Percentiles rank a stretch among this genome's conserved stretches.
These are phyloP conservation scores for Rhodotorula paludigena DNA, from an alignment of 768 basidiomycete species.

Conservation along the genomic window DNA sequence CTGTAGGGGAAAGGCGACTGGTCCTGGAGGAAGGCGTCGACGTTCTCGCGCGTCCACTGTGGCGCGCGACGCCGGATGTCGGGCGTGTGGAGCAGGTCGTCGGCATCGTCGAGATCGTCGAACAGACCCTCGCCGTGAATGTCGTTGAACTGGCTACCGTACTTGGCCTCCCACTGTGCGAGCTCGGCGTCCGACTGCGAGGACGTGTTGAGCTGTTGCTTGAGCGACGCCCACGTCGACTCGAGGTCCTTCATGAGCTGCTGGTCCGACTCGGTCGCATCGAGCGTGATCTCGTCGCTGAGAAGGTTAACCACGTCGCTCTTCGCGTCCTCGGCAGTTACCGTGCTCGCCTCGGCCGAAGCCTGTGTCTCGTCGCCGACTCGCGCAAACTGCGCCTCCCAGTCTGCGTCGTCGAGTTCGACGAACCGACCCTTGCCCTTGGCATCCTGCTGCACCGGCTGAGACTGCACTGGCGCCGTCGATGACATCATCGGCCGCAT, in stretches of 20 bases:
- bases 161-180: slow-evolving; percentile 45
- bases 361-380: not conserved
- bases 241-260: slow-evolving; percentile 40
- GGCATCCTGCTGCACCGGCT: not conserved
- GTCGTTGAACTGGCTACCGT: slow-evolving; percentile 43
- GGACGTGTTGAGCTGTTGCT: slow-evolving; percentile 19
- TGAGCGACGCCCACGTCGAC: slow-evolving; percentile 37
- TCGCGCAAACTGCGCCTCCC: slow-evolving; percentile 42
- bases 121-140: slow-evolving; percentile 35
- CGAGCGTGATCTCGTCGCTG: slow-evolving; percentile 28
- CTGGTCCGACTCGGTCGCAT: slow-evolving; percentile 33
- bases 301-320: slow-evolving; percentile 24
- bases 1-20: slow-evolving; percentile 42
- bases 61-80: not conserved
- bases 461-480: not conserved
- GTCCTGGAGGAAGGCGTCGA: slow-evolving; percentile 37
- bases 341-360: not conserved
- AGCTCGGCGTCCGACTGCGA: slow-evolving; percentile 31
- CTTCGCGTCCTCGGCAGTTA: not conserved
- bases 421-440: slow-evolving; percentile 66
- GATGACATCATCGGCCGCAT: not conserved
- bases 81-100: slow-evolving; percentile 14
- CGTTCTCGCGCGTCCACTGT: slow-evolving; percentile 37
- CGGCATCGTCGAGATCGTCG: slow-evolving; percentile 29
- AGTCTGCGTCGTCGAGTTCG: slow-evolving; percentile 43